Conservation (phyloP, 2,329 filamentous ascomycete genomes). For the Aureobasidium sp. region DNA sequence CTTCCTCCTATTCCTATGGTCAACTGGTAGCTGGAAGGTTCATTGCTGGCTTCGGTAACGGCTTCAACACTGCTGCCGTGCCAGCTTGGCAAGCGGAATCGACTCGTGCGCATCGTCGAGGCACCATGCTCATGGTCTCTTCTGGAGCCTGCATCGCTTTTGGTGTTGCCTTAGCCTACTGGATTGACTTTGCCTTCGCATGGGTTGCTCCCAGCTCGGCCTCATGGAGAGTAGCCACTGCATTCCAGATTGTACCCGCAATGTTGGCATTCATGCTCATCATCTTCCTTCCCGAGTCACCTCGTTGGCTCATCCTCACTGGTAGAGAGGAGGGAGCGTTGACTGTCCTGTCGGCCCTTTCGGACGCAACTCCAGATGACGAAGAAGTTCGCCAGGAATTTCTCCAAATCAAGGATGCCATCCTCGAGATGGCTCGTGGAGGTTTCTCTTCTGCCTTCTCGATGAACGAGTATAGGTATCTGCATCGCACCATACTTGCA, state of each 20-base stretch:
- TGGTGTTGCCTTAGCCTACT: conserved; percentile 36
- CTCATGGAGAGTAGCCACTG: conserved; percentile 24
- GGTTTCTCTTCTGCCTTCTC: conserved; percentile 24
- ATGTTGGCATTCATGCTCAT: conserved; percentile 18
- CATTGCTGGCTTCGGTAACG: conserved; percentile 39
- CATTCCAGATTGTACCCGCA: conserved; percentile 23
- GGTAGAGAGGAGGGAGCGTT: conserved; percentile 27
- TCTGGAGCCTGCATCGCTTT: conserved; percentile 38
- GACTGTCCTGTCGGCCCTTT: conserved; percentile 24
- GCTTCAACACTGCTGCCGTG: conserved; percentile 35
- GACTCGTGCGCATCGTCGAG: conserved; percentile 37
- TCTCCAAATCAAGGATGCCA: conserved; percentile 28
- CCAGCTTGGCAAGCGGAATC: conserved; percentile 41
- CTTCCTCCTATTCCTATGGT: conserved; percentile 38
- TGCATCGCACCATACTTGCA: conserved; percentile 35
- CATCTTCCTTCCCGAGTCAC: conserved; percentile 23
- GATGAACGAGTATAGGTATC: conserved; percentile 34
- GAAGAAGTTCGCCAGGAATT: conserved; percentile 19
- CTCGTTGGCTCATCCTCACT: conserved; percentile 27
- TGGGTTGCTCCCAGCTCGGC: conserved; percentile 23
- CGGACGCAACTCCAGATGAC: conserved; percentile 30
- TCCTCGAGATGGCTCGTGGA: conserved; percentile 26
- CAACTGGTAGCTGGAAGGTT: conserved; percentile 41
- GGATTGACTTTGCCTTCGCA: conserved; percentile 26
- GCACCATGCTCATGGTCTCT: conserved; percentile 40